Percentiles rank a stretch among this genome's conserved stretches.
phyloP scores from a whole-genome alignment of 1,284 basidiomycete species.

The Melanopsichium pennsylvanicum region DNA sequence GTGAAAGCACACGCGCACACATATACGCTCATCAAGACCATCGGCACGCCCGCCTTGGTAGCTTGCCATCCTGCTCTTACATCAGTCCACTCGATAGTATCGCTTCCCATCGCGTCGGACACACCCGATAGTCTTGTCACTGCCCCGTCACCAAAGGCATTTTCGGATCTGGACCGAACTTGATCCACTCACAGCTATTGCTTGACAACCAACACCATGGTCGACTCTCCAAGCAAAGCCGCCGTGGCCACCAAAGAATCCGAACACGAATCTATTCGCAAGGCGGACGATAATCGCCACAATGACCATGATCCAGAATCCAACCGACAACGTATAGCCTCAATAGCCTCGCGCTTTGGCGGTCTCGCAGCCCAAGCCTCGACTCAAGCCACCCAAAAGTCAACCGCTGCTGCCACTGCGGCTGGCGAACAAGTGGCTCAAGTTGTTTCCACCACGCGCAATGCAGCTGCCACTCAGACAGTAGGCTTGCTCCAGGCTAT shows the following conservation, averaged over 20 bases:
- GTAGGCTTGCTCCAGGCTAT: slow-evolving; percentile 42
- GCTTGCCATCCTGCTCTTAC: no score
- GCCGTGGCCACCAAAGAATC: no score
- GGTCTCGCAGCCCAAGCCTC: slow-evolving; percentile 27
- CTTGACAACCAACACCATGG: slow-evolving; percentile 4
- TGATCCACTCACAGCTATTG: neutral
- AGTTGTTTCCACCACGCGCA: slow-evolving; percentile 14
- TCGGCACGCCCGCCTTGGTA: no score
- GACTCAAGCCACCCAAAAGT: slow-evolving; percentile 20
- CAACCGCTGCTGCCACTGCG: slow-evolving; percentile 12
- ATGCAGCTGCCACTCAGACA: slow-evolving; percentile 26
- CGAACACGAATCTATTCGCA: no score
- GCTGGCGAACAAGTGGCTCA: slow-evolving; percentile 22
- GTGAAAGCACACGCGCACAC: no score
- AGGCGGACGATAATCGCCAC: neutral
- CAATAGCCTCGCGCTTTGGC: slow-evolving; percentile 37
- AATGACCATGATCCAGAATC: slow-evolving; percentile 13
- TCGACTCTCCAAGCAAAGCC: no score
- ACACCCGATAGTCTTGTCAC: no score
- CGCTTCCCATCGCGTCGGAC: no score
- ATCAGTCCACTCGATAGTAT: no score
- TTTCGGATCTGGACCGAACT: no score
- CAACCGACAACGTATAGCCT: slow-evolving; percentile 30
- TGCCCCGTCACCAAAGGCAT: no score
- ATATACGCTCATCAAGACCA: no score